Evolutionary conservation across 2,329 filamentous ascomycete genomes (phyloP).

Genomic region (Thielaviopsis ethacetica): DNA sequence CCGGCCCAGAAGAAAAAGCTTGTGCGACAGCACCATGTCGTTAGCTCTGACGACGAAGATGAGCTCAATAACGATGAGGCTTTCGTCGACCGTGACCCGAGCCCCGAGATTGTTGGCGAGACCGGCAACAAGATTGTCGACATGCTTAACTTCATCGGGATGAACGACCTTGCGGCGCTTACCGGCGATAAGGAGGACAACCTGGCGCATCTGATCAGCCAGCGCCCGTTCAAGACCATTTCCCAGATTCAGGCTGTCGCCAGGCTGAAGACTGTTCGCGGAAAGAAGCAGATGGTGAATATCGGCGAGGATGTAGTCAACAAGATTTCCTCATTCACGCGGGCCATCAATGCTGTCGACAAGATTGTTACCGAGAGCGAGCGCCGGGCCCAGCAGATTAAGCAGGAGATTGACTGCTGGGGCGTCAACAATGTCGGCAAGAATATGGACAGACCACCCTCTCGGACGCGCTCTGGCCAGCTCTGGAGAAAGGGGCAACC

Average conservation of each 20-base stretch:
- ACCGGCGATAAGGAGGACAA: slow-evolving; percentile 56
- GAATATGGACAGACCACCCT: slow-evolving; percentile 13
- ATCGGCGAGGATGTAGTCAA: slow-evolving; percentile 37
- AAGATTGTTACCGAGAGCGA: slow-evolving; percentile 65
- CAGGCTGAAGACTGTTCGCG: slow-evolving; percentile 29
- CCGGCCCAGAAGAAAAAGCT: slow-evolving; percentile 1
- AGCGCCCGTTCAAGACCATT: slow-evolving; percentile 49
- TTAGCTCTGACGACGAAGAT: slow-evolving; percentile 23
- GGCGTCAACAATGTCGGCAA: slow-evolving; percentile 31
- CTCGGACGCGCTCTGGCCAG: not conserved
- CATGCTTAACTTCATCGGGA: slow-evolving; percentile 68
- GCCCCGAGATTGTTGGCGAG: slow-evolving; percentile 14
- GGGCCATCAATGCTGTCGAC: slow-evolving; percentile 69
- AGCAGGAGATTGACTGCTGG: slow-evolving; percentile 30
- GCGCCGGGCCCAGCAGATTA: slow-evolving; percentile 43
- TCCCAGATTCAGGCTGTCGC: slow-evolving; percentile 49
- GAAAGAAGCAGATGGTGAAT: slow-evolving; percentile 23
- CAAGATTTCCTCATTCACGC: slow-evolving; percentile 52
- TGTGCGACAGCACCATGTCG: slow-evolving; percentile 10
- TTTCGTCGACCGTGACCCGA: slow-evolving; percentile 10
- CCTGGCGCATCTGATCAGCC: slow-evolving; percentile 51
- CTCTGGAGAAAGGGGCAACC: slow-evolving; percentile 39
- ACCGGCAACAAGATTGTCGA: slow-evolving; percentile 41
- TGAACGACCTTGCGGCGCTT: slow-evolving; percentile 65
- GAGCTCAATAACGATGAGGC: slow-evolving; percentile 24